Base-by-base conservation (phyloP, 192 early-diverging fungal species). In the Coemansia asiatica region DNA sequence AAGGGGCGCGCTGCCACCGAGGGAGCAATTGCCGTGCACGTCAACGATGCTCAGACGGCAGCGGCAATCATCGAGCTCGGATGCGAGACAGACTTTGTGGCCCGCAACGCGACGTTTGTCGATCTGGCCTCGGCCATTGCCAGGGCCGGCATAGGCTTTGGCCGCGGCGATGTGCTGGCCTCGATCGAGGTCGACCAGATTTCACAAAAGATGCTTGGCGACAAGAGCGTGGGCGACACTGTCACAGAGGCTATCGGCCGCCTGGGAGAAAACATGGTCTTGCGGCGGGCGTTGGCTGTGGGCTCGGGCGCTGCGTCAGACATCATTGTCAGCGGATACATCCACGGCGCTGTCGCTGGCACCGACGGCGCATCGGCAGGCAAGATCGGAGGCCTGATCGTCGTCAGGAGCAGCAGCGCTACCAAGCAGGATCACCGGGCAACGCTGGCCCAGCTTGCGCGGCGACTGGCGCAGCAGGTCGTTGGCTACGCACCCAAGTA, bases 51-150 rank as follows among this genome's bases (percentile, higher is more conserved):
- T 60, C 73, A 67, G 55, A 79, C 82, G 27, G 75, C 77, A 26
- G 86, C 85, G 15, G 76, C 90, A 13, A 87, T 91, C 44, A 75
- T 91, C 26, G 90, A 92, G 83, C 87, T 91, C 53, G 72, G 69
- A 76, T 94, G 91, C 63, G 96, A 98, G 75, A 96, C 96, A 0
- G 96, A 98, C 72, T 98, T 98, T 87, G 96, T 98, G 6, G 92
- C 93, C 7, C 86, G 91, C 60, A 92, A 90, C 67, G 74, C 72
- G 26, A 71, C 89, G 51, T 97, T 97, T 84, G 85, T 88, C 31
- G 78, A 87, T 29, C 83, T 95, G 40, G 92, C 88, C 18, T 35
- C 66, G 18, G 46, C 35, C 18, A 77, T 82, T 23, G 80, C 80
- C 2, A 56, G 46, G 16, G 40, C 56, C 19, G 68, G 65, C 18